These are phyloP conservation scores for Ascochyta koolunga DNA, from an alignment of 2,329 filamentous ascomycete species.

Conservation along the genomic window DNA sequence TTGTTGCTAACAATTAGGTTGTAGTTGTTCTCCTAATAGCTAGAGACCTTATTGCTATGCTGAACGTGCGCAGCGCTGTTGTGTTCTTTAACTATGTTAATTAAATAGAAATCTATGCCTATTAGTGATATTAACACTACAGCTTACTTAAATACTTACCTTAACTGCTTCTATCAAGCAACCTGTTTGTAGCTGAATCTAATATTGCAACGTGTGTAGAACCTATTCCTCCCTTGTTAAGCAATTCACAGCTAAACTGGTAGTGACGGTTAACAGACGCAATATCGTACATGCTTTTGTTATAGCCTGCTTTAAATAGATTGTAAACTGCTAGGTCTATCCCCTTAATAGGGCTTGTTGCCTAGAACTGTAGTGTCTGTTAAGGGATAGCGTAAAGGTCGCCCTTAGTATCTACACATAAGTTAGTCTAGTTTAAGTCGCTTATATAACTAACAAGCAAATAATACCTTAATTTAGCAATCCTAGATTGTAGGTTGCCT, in stretches of 20 bases:
- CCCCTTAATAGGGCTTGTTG: neutral
- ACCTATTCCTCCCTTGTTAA: conserved; percentile 12
- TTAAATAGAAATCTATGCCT: conserved; percentile 14
- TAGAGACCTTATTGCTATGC: conserved; percentile 13
- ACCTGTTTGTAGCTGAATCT: conserved; percentile 14
- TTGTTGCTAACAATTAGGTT: conserved; percentile 10
- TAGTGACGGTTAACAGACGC: neutral
- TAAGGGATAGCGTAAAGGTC: neutral
- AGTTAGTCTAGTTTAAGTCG: neutral
- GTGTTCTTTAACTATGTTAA: conserved; percentile 12
- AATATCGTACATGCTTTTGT: neutral
- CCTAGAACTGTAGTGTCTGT: neutral
- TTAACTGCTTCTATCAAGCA: conserved; percentile 16
- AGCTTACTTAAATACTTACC: conserved; percentile 18
- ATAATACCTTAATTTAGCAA: neutral
- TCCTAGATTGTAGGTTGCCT: neutral
- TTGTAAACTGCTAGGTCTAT: neutral
- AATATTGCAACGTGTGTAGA: conserved; percentile 8
- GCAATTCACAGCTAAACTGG: conserved; percentile 13
- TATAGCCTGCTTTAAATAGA: neutral
- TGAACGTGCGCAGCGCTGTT: conserved; percentile 13
- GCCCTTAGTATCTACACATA: neutral
- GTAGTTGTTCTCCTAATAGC: conserved; percentile 10
- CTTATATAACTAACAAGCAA: neutral
- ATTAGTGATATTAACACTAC: conserved; percentile 12